Conservation (phyloP, 2,329 filamentous ascomycete genomes). For the Paracamarosporium sp. region DNA sequence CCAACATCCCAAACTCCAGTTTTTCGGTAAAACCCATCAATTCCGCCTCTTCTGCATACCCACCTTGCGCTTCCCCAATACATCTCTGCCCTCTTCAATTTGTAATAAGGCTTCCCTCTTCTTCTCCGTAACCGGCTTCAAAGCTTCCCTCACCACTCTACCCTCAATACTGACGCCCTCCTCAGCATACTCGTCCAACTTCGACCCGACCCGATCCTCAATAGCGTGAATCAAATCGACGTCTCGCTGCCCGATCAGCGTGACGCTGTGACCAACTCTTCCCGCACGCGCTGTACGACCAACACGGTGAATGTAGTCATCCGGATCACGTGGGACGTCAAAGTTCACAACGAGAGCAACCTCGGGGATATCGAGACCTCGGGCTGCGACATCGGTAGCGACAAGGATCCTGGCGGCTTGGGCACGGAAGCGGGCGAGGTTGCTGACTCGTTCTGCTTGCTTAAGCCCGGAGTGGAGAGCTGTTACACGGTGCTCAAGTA, state of each 20-base stretch:
- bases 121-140: slow-evolving; percentile 94
- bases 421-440: slow-evolving; percentile 90
- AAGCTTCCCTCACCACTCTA: slow-evolving; percentile 79
- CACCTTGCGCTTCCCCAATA: slow-evolving; percentile 77
- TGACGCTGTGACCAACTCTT: slow-evolving; percentile 79
- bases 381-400: slow-evolving; percentile 91
- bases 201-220: slow-evolving; percentile 74
- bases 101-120: slow-evolving; percentile 90
- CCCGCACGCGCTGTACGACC: slow-evolving; percentile 95
- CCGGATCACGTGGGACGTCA: slow-evolving; percentile 92
- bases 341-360: slow-evolving; percentile 93
- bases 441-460: slow-evolving; percentile 83
- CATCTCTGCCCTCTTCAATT: slow-evolving; percentile 90
- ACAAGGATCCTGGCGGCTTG: slow-evolving; percentile 87
- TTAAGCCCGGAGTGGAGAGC: slow-evolving; percentile 87
- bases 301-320: slow-evolving; percentile 97
- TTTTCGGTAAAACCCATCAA: background rate
- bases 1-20: too few species aligned
- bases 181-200: slow-evolving; percentile 85
- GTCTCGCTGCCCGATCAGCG: slow-evolving; percentile 90
- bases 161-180: slow-evolving; percentile 95
- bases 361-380: slow-evolving; percentile 93
- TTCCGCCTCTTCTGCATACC: slow-evolving; percentile 40
- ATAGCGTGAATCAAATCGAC: slow-evolving; percentile 91
- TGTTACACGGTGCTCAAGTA: slow-evolving; percentile 88